A percentile compares a stretch with the other conserved stretches of the same genome.
Evolutionary conservation across 2,329 filamentous ascomycete species (phyloP).

Genomic region (Graphilbum fragrans): DNA sequence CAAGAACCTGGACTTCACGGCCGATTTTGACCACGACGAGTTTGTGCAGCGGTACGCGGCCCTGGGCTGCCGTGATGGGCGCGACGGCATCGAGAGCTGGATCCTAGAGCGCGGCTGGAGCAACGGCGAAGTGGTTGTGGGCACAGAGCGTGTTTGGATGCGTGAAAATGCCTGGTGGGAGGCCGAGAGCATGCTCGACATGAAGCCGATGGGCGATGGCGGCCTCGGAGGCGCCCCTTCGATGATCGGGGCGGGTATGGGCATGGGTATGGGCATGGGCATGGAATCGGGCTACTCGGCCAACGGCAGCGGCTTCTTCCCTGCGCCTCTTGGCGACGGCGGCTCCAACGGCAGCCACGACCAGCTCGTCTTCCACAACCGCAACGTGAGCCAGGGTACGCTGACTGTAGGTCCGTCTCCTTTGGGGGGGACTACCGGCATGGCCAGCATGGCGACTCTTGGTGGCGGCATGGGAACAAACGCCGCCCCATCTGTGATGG

Average conservation of each 20-base stretch:
- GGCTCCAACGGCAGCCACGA: slow-evolving; percentile 59
- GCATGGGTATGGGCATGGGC: slow-evolving; percentile 23
- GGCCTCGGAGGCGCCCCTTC: slow-evolving; percentile 2
- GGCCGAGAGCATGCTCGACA: slow-evolving; percentile 87
- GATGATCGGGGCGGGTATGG: slow-evolving; percentile 11
- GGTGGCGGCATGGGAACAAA: slow-evolving; percentile 31
- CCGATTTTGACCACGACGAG: slow-evolving; percentile 90
- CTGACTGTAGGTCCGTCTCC: slow-evolving; percentile 24
- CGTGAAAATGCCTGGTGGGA: slow-evolving; percentile 95
- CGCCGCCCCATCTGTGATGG: slow-evolving; percentile 32
- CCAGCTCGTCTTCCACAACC: slow-evolving; percentile 55
- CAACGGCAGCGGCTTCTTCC: slow-evolving; percentile 58
- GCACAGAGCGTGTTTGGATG: slow-evolving; percentile 90
- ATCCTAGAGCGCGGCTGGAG: slow-evolving; percentile 92
- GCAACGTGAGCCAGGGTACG: slow-evolving; percentile 43
- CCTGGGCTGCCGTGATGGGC: slow-evolving; percentile 79
- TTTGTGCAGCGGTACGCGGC: slow-evolving; percentile 72
- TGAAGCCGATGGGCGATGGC: slow-evolving; percentile 43
- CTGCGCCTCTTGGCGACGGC: slow-evolving; percentile 42
- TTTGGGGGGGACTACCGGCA: slow-evolving; percentile 6
- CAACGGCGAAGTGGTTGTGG: slow-evolving; percentile 89
- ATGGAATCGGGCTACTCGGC: slow-evolving; percentile 65
- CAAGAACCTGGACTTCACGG: slow-evolving; percentile 85
- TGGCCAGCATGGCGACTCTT: slow-evolving; percentile 1
- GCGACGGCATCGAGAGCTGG: slow-evolving; percentile 90